Evolutionary conservation across 495 filamentous ascomycete species (phyloP).

Genomic region (Articulospora tetracladia): DNA sequence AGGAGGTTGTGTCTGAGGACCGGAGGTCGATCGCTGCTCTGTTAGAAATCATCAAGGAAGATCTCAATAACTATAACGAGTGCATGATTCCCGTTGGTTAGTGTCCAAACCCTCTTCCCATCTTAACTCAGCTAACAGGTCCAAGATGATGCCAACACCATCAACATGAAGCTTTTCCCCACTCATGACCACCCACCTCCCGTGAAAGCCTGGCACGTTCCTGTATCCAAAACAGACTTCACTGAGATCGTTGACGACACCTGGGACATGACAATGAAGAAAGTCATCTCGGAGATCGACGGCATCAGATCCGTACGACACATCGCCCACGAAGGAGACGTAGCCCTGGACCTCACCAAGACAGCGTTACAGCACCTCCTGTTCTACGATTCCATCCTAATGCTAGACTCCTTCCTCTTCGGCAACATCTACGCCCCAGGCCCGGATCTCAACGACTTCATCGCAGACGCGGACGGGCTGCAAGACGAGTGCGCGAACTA

Average conservation of each 20-base stretch:
- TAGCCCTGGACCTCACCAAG: conserved; percentile 76
- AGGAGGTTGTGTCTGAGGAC: conserved; percentile 39
- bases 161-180: conserved; percentile 95
- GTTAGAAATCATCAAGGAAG: conserved; percentile 88
- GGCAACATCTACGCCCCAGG: conserved; percentile 78
- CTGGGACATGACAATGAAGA: conserved; percentile 88
- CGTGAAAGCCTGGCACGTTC: conserved; percentile 84
- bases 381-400: conserved; percentile 62
- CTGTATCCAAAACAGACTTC: conserved; percentile 74
- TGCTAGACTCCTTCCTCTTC: conserved; percentile 94
- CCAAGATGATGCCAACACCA: conserved; percentile 82
- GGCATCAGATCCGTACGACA: conserved; percentile 82
- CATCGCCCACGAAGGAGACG: conserved; percentile 79
- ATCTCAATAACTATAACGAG: conserved; percentile 95
- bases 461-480: conserved; percentile 62
- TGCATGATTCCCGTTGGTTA: conserved; percentile 93
- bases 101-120: conserved; percentile 19
- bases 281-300: conserved; percentile 79
- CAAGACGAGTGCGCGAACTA: conserved; percentile 85
- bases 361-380: conserved; percentile 83
- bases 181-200: conserved; percentile 72
- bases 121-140: not conserved
- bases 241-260: conserved; percentile 67
- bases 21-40: conserved; percentile 70
- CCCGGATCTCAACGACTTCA: conserved; percentile 72